Evolutionary conservation across 1,139 yeast species (phyloP), one percentile per base, ranked within the genome.

Genomic region (Meyerozyma smithsonii): DNA sequence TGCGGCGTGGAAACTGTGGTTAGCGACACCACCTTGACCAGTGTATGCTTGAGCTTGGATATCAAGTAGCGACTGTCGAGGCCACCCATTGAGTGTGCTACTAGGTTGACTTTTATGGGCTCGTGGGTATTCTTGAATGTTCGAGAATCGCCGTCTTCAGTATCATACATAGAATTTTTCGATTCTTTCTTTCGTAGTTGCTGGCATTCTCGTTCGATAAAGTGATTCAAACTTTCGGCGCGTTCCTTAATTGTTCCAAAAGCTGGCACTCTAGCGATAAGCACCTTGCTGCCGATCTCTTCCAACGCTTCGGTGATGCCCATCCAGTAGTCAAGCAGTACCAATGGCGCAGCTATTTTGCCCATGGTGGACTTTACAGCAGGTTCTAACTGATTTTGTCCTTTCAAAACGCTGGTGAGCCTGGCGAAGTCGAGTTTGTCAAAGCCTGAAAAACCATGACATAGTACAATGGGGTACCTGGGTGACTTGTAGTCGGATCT

Each of bases 61-160:
- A 87, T 84, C 48, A 89, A 61, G 54, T 82, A 86, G 38, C 97
- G 62, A 30, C 90, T 78, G 56, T 89, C 97, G 32, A 89, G 63
- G 0, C 97, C 97, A 7, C 97, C 97, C 96, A 89, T 88, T 0
- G 96, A 87, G 56, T 89, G 97, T n/a, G 95, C 94, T 16, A 89
- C 70, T 30, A 89, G 59, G 55, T 89, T 89, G 12, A 89, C 64
- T 45, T 79, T 78, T 21, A 71, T 55, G 36, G 66, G 69, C 28
- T 64, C 58, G 12, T 57, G 48, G 5, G 47, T 47, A 12, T 51
- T 48, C 30, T 51, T 39, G 33, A 46, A 41, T 46, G 42, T 15
- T 45, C 38, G 33, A 49, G 51, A 37, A 17, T 36, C 14, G 36
- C 17, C 19, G 18, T 30, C 32, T 16, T 26, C 42, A 5, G 51